Conservation (phyloP, 2,329 filamentous ascomycete genomes). For the Helicocarpus griseus region DNA sequence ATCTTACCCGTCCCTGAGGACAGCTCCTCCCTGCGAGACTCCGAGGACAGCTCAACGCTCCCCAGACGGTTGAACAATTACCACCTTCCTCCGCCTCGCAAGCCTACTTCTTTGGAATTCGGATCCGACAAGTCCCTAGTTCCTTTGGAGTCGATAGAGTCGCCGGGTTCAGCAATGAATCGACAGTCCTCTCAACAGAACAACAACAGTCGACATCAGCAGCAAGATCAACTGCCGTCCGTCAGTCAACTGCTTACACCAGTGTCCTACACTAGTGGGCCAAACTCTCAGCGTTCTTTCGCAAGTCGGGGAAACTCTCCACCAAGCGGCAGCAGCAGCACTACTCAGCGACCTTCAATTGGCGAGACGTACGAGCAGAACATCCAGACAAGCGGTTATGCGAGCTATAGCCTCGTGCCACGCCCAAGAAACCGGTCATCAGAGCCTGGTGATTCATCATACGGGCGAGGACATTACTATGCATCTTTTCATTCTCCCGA, state of each 20-base stretch:
- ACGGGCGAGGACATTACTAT: not conserved
- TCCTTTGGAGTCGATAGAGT: conserved; percentile 14
- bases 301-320: not conserved
- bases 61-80: conserved; percentile 25
- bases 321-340: not conserved
- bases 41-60: conserved; percentile 20
- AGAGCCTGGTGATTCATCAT: not conserved
- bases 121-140: conserved; percentile 24
- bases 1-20: conserved; percentile 24
- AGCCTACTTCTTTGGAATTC: conserved; percentile 24
- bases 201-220: conserved; percentile 5
- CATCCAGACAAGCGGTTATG: not conserved
- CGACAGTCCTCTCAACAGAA: not conserved
- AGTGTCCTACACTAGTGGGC: conserved; percentile 18
- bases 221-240: conserved; percentile 27
- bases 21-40: conserved; percentile 17
- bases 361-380: not conserved
- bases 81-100: conserved; percentile 31
- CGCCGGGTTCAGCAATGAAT: not conserved
- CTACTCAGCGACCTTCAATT: not conserved
- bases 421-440: not conserved
- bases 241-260: conserved; percentile 33
- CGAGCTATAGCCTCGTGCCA: not conserved
- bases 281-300: conserved; percentile 19
- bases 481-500: not conserved